phyloP scores from a whole-genome alignment of 805 yeast species.

The Candida sakaeoensis region DNA sequence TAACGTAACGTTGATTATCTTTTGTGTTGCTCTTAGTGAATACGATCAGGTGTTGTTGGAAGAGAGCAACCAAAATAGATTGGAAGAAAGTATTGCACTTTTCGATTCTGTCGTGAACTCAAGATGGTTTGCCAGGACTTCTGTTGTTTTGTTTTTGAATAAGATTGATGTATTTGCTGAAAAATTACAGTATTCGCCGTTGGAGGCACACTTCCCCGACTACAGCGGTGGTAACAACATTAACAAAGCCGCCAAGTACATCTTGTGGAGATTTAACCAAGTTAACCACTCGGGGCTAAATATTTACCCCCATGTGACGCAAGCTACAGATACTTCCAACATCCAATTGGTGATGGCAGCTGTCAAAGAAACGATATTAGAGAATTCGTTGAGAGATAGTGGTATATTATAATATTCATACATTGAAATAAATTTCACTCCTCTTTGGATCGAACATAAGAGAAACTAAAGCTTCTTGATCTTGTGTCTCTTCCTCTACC shows the following conservation, averaged over 20 bases:
- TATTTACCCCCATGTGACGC: conserved; percentile 87
- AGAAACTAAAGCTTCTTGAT: conserved; percentile 17
- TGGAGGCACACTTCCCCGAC: conserved; percentile 82
- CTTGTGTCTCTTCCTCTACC: conserved; percentile 14
- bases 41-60: conserved; percentile 85
- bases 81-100: conserved; percentile 76
- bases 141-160: conserved; percentile 81
- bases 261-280: conserved; percentile 84
- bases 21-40: conserved; percentile 88
- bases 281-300: conserved; percentile 78
- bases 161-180: conserved; percentile 89
- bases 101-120: conserved; percentile 91
- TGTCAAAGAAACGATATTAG: conserved; percentile 74
- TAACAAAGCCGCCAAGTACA: conserved; percentile 86
- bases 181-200: conserved; percentile 75
- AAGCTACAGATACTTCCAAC: conserved; percentile 90
- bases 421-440: conserved; percentile 2
- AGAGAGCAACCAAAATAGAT: conserved; percentile 68
- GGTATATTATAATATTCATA: conserved; percentile 49
- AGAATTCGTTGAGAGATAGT: conserved; percentile 70
- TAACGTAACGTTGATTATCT: conserved; percentile 83
- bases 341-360: conserved; percentile 84
- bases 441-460: conserved; percentile 19
- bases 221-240: conserved; percentile 88
- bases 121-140: conserved; percentile 86